A percentile compares a stretch with the other conserved stretches of the same genome.
phyloP scores from a whole-genome alignment of 2,329 filamentous ascomycete genomes.

The Chaetomium sp. region DNA sequence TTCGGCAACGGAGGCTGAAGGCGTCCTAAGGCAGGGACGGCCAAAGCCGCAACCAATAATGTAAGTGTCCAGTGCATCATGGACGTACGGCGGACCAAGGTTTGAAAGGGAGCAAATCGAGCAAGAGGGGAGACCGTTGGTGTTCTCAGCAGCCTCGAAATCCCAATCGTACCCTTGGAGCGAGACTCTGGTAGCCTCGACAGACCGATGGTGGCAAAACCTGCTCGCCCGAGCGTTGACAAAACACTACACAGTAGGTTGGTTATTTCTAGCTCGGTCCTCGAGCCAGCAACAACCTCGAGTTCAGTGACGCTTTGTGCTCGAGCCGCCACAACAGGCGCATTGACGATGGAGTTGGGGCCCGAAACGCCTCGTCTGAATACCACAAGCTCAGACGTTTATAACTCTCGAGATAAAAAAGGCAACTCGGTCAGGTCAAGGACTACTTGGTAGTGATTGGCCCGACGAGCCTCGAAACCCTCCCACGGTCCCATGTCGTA shows the following conservation, averaged over 20 bases:
- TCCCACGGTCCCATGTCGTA: not conserved
- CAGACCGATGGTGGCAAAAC: too few species aligned
- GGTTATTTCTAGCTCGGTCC: not conserved
- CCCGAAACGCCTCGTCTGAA: not conserved
- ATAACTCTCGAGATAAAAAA: not conserved
- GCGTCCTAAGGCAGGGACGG: not conserved
- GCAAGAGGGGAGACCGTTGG: not conserved
- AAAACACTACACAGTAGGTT: too few species aligned
- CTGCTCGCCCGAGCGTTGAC: not conserved
- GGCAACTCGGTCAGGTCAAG: not conserved
- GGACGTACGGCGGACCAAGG: not conserved
- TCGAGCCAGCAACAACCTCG: not conserved
- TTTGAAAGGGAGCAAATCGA: not conserved
- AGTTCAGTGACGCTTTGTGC: not conserved
- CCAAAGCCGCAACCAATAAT: conserved; percentile 1
- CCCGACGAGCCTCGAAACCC: not conserved
- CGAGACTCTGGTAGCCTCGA: not conserved
- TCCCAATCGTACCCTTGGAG: not conserved
- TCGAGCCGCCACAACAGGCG: not conserved
- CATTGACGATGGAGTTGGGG: not conserved
- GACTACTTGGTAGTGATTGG: not conserved
- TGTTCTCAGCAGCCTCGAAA: not conserved
- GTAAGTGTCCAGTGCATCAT: conserved; percentile 7
- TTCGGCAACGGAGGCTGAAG: not conserved
- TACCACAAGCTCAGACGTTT: not conserved